Evolutionary conservation across 441 rosid species (phyloP).

Genomic region (Manihot esculenta): DNA sequence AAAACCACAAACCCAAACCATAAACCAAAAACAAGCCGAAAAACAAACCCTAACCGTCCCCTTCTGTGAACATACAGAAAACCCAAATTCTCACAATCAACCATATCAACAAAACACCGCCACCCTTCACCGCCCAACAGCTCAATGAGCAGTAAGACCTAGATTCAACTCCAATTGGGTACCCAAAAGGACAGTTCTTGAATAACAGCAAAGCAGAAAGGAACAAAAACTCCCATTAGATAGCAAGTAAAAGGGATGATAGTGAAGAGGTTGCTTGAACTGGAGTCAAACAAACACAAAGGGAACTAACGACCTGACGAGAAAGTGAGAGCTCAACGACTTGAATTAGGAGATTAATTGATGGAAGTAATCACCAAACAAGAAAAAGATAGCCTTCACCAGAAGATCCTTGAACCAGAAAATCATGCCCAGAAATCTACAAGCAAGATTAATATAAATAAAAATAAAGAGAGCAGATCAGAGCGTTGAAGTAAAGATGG

Average conservation of each 20-base stretch:
- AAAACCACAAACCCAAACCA: conserved; percentile 50
- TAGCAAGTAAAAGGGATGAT: not conserved
- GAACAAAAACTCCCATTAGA: conserved; percentile 31
- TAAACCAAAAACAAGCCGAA: conserved; percentile 42
- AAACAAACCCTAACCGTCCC: conserved; percentile 45
- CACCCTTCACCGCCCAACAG: conserved; percentile 23
- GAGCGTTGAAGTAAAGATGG: not conserved
- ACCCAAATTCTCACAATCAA: conserved; percentile 35
- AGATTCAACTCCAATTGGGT: conserved; percentile 29
- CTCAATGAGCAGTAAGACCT: conserved; percentile 2
- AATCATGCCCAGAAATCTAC: not conserved
- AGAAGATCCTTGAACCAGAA: conserved; percentile 23
- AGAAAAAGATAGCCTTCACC: conserved; percentile 17
- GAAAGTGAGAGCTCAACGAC: conserved; percentile 87
- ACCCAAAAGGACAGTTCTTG: conserved; percentile 21
- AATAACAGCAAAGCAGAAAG: conserved; percentile 24
- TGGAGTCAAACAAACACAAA: conserved; percentile 52
- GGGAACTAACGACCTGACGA: conserved; percentile 38
- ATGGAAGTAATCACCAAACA: conserved; percentile 21
- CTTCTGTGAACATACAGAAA: conserved; percentile 26
- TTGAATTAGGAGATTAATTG: conserved; percentile 18
- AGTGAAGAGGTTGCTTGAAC: conserved; percentile 62
- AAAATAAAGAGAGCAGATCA: not conserved
- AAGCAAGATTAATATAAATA: not conserved
- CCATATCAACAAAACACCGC: conserved; percentile 38